phyloP scores from a whole-genome alignment of 2,329 filamentous ascomycete genomes.

The Keithomyces neogunnii region DNA sequence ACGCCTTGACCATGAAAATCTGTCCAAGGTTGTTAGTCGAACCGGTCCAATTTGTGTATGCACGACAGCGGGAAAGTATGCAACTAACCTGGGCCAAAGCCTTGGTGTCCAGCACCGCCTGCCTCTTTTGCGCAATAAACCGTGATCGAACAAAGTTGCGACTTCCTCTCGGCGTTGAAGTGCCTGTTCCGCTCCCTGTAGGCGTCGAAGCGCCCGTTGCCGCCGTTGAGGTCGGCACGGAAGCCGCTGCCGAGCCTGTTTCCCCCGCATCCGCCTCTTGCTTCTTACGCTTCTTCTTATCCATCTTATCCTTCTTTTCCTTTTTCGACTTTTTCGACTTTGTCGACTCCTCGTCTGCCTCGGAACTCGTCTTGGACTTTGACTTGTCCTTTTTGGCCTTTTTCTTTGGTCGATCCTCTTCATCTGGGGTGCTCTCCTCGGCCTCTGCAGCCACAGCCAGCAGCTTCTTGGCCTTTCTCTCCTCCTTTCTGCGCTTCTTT shows the following conservation, averaged over 20 bases:
- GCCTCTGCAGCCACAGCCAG: conserved; percentile 4
- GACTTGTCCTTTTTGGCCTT: conserved; percentile 18
- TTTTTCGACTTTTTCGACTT: conserved; percentile 28
- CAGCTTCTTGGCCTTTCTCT: conserved; percentile 23
- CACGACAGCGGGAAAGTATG: not conserved
- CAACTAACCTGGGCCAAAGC: conserved; percentile 72
- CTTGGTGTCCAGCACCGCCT: conserved; percentile 71
- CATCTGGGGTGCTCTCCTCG: conserved; percentile 12
- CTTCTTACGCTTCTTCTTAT: conserved; percentile 43
- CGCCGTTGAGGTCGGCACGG: conserved; percentile 17
- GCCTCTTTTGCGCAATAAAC: conserved; percentile 82
- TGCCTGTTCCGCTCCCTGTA: conserved; percentile 33
- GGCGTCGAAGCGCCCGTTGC: conserved; percentile 29
- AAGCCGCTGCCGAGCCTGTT: conserved; percentile 8
- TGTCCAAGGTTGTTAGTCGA: conserved; percentile 17
- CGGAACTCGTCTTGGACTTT: conserved; percentile 12
- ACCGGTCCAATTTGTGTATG: not conserved
- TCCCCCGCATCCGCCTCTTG: conserved; percentile 22
- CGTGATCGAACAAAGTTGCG: conserved; percentile 70
- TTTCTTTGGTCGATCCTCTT: conserved; percentile 31
- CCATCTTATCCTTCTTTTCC: conserved; percentile 35
- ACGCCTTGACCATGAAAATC: conserved; percentile 63
- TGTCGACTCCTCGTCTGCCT: conserved; percentile 14
- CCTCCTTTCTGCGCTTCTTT: conserved; percentile 29
- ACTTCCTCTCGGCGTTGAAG: conserved; percentile 39